Conservation (phyloP, 208 protist species). For the Leishmania arabica region DNA sequence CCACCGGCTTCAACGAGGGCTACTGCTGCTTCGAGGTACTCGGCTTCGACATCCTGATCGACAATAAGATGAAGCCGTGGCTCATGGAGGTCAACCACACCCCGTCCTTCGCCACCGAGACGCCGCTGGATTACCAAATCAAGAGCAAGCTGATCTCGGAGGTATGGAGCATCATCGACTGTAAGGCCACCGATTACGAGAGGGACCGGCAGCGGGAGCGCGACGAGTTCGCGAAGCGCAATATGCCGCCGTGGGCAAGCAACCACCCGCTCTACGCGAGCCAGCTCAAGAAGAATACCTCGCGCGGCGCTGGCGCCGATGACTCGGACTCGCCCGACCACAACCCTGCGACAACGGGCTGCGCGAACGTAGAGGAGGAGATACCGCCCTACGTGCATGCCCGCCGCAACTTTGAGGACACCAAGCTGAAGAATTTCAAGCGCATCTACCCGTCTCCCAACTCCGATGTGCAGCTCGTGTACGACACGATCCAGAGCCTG, state of each 20-base stretch:
- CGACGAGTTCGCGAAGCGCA: slow-evolving; percentile 76
- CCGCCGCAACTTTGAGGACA: slow-evolving; percentile 62
- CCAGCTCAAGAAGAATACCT: slow-evolving; percentile 22
- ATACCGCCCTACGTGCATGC: slow-evolving; percentile 27
- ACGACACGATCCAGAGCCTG: slow-evolving; percentile 64
- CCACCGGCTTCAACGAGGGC: slow-evolving; percentile 83
- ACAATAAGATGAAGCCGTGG: slow-evolving; percentile 93
- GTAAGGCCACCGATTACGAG: slow-evolving; percentile 69
- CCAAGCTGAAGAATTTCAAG: slow-evolving; percentile 74
- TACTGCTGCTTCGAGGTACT: slow-evolving; percentile 96
- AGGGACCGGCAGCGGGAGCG: slow-evolving; percentile 66
- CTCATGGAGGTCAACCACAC: slow-evolving; percentile 98
- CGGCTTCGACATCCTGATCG: slow-evolving; percentile 97
- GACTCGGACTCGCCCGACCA: not conserved
- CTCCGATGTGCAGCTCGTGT: slow-evolving; percentile 62
- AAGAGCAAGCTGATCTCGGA: slow-evolving; percentile 91
- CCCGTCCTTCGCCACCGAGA: slow-evolving; percentile 94
- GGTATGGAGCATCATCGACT: slow-evolving; percentile 89
- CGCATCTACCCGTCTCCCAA: slow-evolving; percentile 82
- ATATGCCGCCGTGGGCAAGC: slow-evolving; percentile 65
- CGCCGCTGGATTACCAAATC: slow-evolving; percentile 91
- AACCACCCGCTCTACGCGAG: slow-evolving; percentile 46
- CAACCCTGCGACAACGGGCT: not conserved
- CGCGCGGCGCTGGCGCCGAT: not conserved
- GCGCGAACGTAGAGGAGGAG: slow-evolving; percentile 10